Evolutionary conservation across 306 rosid species (phyloP).

Genomic region (Dalbergia oliveri): DNA sequence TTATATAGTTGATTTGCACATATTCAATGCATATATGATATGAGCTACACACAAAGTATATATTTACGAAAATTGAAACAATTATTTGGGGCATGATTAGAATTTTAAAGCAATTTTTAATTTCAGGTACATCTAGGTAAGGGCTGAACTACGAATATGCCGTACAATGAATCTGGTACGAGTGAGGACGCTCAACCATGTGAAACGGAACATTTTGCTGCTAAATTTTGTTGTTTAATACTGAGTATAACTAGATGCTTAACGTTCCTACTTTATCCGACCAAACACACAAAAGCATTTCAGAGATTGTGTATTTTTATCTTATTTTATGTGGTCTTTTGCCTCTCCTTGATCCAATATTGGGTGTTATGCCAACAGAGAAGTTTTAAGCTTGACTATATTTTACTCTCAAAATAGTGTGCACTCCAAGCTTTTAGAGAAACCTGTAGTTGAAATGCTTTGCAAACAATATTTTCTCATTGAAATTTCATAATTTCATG

Average conservation of each 20-base stretch:
- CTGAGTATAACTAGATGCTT: not conserved
- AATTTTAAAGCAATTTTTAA: not conserved
- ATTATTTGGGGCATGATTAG: not conserved
- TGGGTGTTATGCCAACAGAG: not conserved
- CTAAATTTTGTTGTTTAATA: not conserved
- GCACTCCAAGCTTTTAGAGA: not conserved
- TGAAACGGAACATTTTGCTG: constrained; percentile 15
- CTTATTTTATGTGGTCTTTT: not conserved
- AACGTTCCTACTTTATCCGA: not conserved
- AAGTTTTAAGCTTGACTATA: not conserved
- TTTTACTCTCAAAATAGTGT: not conserved
- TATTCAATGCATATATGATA: not conserved
- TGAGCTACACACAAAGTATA: not conserved
- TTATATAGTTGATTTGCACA: not conserved
- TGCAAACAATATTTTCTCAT: not conserved
- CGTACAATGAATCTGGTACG: not conserved
- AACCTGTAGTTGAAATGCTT: not conserved
- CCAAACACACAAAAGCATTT: not conserved
- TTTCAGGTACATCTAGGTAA: not conserved
- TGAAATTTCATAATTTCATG: too few species aligned
- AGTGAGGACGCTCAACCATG: not conserved
- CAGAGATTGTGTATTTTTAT: not conserved
- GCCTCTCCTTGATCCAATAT: not conserved
- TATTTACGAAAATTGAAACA: not conserved
- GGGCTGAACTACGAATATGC: not conserved